phyloP scores from a whole-genome alignment of 805 yeast genomes.

The Candida xyloterini region DNA sequence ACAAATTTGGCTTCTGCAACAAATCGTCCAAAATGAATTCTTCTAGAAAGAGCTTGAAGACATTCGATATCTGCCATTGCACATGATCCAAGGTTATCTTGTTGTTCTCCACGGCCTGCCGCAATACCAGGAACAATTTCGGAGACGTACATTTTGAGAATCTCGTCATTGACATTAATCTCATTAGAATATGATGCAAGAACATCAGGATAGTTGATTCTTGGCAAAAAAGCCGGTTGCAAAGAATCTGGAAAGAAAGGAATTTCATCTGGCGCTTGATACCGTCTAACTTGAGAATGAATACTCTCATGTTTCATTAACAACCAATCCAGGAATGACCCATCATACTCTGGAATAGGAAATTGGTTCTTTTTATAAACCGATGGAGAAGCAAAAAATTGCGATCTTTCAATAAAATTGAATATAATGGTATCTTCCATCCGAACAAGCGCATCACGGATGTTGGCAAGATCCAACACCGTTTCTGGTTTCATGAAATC shows the following conservation, averaged over 20 bases:
- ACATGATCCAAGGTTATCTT: constrained; percentile 85
- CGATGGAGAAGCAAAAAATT: constrained; percentile 70
- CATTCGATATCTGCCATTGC: constrained; percentile 81
- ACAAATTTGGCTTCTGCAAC: constrained; percentile 94
- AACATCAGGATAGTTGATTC: constrained; percentile 72
- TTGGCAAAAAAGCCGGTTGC: constrained; percentile 70
- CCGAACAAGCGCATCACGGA: constrained; percentile 77
- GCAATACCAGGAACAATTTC: constrained; percentile 75
- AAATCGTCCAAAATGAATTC: constrained; percentile 96
- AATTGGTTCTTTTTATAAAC: constrained; percentile 63
- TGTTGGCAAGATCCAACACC: constrained; percentile 75
- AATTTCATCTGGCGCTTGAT: constrained; percentile 90
- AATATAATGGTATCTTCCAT: constrained; percentile 97
- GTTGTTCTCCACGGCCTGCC: constrained; percentile 65
- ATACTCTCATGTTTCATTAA: constrained; percentile 68
- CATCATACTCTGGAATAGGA: constrained; percentile 61
- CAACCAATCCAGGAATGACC: constrained; percentile 86
- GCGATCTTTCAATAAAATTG: constrained; percentile 89
- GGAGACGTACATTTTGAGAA: constrained; percentile 63
- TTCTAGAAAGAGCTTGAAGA: constrained; percentile 81
- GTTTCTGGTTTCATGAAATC: constrained; percentile 82
- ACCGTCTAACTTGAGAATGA: constrained; percentile 82
- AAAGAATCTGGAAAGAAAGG: constrained; percentile 79
- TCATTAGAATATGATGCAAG: constrained; percentile 73
- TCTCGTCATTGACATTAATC: constrained; percentile 70